These are phyloP conservation scores for Comarum palustre DNA, from an alignment of 306 rosid species.

Conservation along the genomic window DNA sequence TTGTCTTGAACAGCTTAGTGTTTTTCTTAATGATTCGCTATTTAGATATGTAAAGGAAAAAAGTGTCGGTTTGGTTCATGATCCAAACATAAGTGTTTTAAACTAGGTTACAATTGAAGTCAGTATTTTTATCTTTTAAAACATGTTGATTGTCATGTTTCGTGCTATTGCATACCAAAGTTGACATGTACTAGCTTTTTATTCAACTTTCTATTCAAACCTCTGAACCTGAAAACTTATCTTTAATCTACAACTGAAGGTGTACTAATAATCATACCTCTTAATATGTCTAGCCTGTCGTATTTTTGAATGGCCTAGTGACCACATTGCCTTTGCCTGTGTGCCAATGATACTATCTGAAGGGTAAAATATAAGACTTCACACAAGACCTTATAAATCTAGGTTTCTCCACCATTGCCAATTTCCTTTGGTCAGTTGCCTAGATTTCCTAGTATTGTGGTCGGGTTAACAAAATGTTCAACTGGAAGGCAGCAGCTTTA, in stretches of 20 bases:
- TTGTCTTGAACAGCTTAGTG: not conserved
- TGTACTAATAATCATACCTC: not conserved
- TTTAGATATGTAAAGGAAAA: not conserved
- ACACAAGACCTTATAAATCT: not conserved
- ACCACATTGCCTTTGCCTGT: not conserved
- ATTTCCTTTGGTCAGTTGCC: not conserved
- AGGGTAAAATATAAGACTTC: not conserved
- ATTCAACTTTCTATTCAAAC: not conserved
- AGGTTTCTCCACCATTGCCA: not conserved
- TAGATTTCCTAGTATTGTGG: not conserved
- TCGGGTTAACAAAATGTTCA: not conserved
- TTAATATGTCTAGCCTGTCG: not conserved
- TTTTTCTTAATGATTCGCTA: conserved; percentile 1
- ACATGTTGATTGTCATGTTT: not conserved
- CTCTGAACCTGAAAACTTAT: not conserved
- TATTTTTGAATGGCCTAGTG: not conserved
- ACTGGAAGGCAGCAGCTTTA: not conserved
- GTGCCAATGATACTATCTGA: not conserved
- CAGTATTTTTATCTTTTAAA: not conserved
- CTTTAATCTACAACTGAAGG: not conserved
- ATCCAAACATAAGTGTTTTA: not conserved
- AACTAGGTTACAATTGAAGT: not conserved
- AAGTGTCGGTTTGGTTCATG: not conserved
- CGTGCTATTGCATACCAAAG: not conserved
- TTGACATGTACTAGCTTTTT: not conserved